Evolutionary conservation across 768 basidiomycete genomes (phyloP).

Genomic region (Mycena polygramma): DNA sequence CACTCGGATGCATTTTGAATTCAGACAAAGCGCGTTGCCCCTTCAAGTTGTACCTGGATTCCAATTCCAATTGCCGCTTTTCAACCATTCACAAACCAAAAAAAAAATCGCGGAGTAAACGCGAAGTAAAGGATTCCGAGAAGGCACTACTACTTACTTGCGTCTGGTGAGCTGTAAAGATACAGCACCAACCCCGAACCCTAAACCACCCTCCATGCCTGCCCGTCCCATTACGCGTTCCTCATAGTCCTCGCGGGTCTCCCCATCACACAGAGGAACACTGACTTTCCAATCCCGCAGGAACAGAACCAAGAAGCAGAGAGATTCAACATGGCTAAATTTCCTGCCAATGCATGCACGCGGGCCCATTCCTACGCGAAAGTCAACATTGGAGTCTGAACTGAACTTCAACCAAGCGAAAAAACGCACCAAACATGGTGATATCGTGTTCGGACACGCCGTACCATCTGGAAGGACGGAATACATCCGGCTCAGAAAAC

Average conservation of each 20-base stretch:
- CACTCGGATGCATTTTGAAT: too few species aligned
- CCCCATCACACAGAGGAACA: slow-evolving; percentile 1
- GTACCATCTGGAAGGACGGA: slow-evolving; percentile 13
- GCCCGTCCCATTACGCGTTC: slow-evolving; percentile 21
- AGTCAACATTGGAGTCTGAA: not conserved
- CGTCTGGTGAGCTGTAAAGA: not conserved
- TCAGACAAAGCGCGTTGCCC: too few species aligned
- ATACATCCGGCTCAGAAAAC: slow-evolving; percentile 8
- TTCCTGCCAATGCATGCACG: slow-evolving; percentile 23
- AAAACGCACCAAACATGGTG: slow-evolving; percentile 14
- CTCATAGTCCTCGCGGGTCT: slow-evolving; percentile 7
- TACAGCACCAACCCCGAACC: too few species aligned
- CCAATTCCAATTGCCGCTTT: too few species aligned
- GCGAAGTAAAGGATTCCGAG: too few species aligned
- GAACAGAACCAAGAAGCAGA: slow-evolving; percentile 18
- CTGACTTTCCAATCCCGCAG: slow-evolving; percentile 19
- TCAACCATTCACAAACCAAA: too few species aligned
- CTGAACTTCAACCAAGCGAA: not conserved
- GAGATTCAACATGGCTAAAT: slow-evolving; percentile 17
- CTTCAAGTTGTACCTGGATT: too few species aligned
- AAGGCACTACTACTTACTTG: too few species aligned
- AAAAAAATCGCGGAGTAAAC: too few species aligned
- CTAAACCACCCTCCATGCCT: not conserved
- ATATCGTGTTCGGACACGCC: slow-evolving; percentile 7
- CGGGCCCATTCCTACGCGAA: slow-evolving; percentile 10